Base-by-base conservation (phyloP, 2,329 filamentous ascomycete genomes). In the Aspergillus oerlinghausenensis region DNA sequence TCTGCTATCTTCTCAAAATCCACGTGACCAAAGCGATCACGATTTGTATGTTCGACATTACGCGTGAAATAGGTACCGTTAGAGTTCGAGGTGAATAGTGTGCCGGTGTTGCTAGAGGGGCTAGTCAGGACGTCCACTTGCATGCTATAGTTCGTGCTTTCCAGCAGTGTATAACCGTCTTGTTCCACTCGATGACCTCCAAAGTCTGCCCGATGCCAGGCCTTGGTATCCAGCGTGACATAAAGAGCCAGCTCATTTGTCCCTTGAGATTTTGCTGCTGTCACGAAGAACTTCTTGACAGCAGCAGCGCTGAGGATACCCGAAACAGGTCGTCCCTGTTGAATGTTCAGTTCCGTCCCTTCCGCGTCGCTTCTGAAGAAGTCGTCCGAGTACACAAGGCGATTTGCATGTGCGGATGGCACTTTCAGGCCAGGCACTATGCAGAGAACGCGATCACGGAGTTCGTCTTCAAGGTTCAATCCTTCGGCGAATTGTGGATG, bases 111-210 rank as follows among this genome's bases (percentile, higher is more conserved):
- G 40, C 83, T 84, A 1, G 81, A 48, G 78, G 79, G 42, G 55
- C 73, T 77, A 1, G 88, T 90, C 82, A 93, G 87, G 61, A 97
- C 92, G 73, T 97, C 92, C 55, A 99, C 86, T 75, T 97, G 93
- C 65, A 99, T 92, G 77, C 93, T 97, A 79, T 99, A 97, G 70
- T 96, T 93, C 45, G 94, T 97, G 67, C 92, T 94, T 75, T 97
- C 93, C 43, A 99, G 82, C 50, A 99, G 84, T 0, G 94, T 99
- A 73, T 97, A 99, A 2, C 90, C 90, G 65, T 85, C 82, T 70
- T 93, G 85, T 70, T 96, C 88, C 60, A 91, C 83, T 66, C 92
- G 90, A 72, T 96, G 92, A 60, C 89, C 87, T 48, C 86, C 88
- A 73, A 99, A 97, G 69, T 96, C 85, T 57, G 93, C 93, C 53